These are phyloP conservation scores for Zoysia pacifica DNA, from an alignment of 176 grass and related monocot genomes.

Conservation along the genomic window DNA sequence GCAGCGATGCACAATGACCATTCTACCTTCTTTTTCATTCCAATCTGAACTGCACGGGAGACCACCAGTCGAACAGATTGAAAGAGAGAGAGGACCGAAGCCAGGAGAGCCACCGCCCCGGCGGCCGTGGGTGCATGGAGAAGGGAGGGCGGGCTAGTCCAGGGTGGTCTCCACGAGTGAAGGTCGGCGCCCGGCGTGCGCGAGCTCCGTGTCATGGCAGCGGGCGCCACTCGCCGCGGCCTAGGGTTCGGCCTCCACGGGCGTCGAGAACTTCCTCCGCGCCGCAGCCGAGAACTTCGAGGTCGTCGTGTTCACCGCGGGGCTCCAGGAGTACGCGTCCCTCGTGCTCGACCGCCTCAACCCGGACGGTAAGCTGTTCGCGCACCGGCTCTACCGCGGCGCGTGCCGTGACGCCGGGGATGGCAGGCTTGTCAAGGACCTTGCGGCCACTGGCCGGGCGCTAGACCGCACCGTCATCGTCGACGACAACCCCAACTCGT, in stretches of 20 bases:
- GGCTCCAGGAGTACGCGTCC: slow-evolving; percentile 68
- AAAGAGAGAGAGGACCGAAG: too few relatives aligned
- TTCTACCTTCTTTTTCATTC: too few relatives aligned
- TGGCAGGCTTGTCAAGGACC: slow-evolving; percentile 84
- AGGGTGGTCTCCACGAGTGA: too few relatives aligned
- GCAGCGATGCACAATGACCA: too few relatives aligned
- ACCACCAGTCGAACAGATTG: too few relatives aligned
- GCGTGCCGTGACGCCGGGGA: slow-evolving; percentile 63
- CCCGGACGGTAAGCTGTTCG: slow-evolving; percentile 49
- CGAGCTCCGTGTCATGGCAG: too few relatives aligned
- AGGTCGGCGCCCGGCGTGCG: too few relatives aligned
- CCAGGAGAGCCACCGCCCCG: too few relatives aligned
- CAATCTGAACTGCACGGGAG: too few relatives aligned
- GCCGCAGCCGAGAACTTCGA: slow-evolving; percentile 52
- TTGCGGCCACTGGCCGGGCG: slow-evolving; percentile 52
- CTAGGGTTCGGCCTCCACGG: background rate
- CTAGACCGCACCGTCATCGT: slow-evolving; percentile 64
- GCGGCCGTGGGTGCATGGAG: too few relatives aligned
- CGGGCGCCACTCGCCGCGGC: too few relatives aligned
- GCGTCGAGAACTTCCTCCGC: slow-evolving; percentile 61
- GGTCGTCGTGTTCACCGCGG: slow-evolving; percentile 76
- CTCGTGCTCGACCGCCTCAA: slow-evolving; percentile 74
- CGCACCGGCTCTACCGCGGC: slow-evolving; percentile 74
- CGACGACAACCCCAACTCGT: slow-evolving; percentile 86
- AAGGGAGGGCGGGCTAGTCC: too few relatives aligned